phyloP scores from a whole-genome alignment of 352 stramenopile genomes.

The Globisporangium ultimum region DNA sequence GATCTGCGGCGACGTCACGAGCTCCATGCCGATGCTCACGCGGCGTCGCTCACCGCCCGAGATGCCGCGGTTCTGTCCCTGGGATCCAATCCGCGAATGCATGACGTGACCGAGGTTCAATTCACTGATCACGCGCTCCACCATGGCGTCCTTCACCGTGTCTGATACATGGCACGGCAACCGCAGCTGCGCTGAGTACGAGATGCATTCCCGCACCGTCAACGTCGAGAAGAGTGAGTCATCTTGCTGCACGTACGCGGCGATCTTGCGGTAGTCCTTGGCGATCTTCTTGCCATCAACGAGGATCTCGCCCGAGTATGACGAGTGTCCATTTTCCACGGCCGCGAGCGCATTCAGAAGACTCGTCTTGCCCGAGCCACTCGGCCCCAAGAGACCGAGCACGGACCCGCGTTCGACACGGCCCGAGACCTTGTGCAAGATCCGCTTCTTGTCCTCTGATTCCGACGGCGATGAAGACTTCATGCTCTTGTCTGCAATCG shows the following conservation, averaged over 20 bases:
- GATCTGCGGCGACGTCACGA: conserved; percentile 88
- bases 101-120: conserved; percentile 71
- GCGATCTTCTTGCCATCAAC: conserved; percentile 58
- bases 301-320: conserved; percentile 50
- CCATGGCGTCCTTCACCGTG: conserved; percentile 59
- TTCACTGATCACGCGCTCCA: conserved; percentile 64
- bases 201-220: conserved; percentile 81
- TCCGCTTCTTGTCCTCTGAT: conserved; percentile 22
- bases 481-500: conserved; percentile 8
- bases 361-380: conserved; percentile 82
- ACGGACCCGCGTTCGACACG: conserved; percentile 53
- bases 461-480: conserved; percentile 7
- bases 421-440: conserved; percentile 63
- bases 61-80: conserved; percentile 73
- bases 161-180: conserved; percentile 47
- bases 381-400: conserved; percentile 68
- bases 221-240: conserved; percentile 79
- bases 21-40: conserved; percentile 92
- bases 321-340: conserved; percentile 58
- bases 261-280: conserved; percentile 64
- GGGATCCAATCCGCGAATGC: conserved; percentile 53
- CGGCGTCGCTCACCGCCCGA: conserved; percentile 92
- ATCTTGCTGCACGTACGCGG: conserved; percentile 88
- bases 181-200: conserved; percentile 77
- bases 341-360: conserved; percentile 73